Conservation (phyloP, 176 grass and related monocot species). For the Aegilops longissima region DNA sequence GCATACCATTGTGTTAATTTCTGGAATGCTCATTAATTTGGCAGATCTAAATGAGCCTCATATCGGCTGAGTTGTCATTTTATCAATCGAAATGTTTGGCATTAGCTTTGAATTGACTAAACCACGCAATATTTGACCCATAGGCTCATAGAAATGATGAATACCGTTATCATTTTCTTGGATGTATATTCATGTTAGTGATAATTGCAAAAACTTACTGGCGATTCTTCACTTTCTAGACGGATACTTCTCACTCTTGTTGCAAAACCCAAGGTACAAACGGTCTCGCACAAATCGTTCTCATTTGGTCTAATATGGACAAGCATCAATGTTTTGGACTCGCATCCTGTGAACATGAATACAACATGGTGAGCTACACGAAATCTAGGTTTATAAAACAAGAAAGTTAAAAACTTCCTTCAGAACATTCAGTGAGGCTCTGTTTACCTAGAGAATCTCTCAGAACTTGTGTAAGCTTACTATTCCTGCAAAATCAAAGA, state of each 20-base stretch:
- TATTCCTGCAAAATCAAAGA: conserved; percentile 71
- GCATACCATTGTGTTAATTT: conserved; percentile 19
- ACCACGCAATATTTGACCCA: conserved; percentile 11
- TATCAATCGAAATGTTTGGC: not conserved
- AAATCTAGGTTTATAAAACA: conserved; percentile 30
- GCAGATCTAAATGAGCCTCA: not conserved
- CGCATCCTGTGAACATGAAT: conserved; percentile 62
- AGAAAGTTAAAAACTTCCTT: conserved; percentile 23
- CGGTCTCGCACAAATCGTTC: conserved; percentile 84
- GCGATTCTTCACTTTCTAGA: conserved; percentile 67
- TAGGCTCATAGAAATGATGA: conserved; percentile 5
- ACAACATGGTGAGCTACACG: conserved; percentile 27
- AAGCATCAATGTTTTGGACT: conserved; percentile 98
- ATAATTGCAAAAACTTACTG: conserved; percentile 52
- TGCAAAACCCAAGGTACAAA: conserved; percentile 94
- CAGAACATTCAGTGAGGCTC: not conserved
- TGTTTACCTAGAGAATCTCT: conserved; percentile 92
- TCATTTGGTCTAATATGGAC: conserved; percentile 90
- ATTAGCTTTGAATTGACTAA: conserved; percentile 18
- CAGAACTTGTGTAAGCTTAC: conserved; percentile 95
- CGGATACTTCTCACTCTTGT: conserved; percentile 81
- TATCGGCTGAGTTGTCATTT: conserved; percentile 6
- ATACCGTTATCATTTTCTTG: not conserved
- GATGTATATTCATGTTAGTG: conserved; percentile 25
- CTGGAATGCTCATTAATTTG: not conserved